Evolutionary conservation across 2,329 filamentous ascomycete species (phyloP).

Genomic region (Simplicillium aogashimaense): DNA sequence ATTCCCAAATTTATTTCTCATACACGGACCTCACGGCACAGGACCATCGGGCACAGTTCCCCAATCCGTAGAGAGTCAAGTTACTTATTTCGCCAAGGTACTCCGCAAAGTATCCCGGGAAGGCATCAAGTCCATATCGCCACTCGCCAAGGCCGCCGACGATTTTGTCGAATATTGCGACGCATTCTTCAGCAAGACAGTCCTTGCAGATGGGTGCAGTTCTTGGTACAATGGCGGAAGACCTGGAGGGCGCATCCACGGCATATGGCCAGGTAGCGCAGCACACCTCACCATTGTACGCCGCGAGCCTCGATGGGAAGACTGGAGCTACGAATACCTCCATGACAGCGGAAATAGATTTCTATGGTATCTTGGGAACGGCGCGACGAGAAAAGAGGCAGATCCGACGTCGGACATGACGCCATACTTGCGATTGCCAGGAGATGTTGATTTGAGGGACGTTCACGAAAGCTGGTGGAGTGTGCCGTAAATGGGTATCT

Average conservation of each 20-base stretch:
- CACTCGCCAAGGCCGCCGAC: conserved; percentile 48
- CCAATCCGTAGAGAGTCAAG: conserved; percentile 54
- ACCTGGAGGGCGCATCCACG: conserved; percentile 54
- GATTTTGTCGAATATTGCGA: conserved; percentile 53
- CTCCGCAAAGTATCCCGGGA: conserved; percentile 57
- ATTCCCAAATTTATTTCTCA: conserved; percentile 58
- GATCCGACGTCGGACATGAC: conserved; percentile 45
- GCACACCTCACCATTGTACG: conserved; percentile 50
- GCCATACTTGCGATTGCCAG: conserved; percentile 47
- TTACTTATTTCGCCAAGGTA: conserved; percentile 57
- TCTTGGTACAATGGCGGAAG: conserved; percentile 63
- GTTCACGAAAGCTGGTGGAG: conserved; percentile 62
- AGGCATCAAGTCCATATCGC: conserved; percentile 43
- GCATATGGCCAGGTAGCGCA: conserved; percentile 60
- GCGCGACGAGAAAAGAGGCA: conserved; percentile 47
- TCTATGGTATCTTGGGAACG: conserved; percentile 53
- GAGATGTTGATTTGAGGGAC: conserved; percentile 47
- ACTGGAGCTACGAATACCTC: conserved; percentile 40
- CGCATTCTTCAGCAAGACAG: conserved; percentile 43
- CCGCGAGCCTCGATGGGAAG: conserved; percentile 44
- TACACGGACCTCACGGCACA: conserved; percentile 50
- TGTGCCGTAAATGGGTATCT: conserved; percentile 15
- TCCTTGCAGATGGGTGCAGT: conserved; percentile 52
- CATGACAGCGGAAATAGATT: conserved; percentile 38
- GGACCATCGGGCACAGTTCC: conserved; percentile 58